A percentile compares a stretch with the other conserved stretches of the same genome.
Conservation (phyloP, 2,329 filamentous ascomycete genomes). For the Alternaria sp. region DNA sequence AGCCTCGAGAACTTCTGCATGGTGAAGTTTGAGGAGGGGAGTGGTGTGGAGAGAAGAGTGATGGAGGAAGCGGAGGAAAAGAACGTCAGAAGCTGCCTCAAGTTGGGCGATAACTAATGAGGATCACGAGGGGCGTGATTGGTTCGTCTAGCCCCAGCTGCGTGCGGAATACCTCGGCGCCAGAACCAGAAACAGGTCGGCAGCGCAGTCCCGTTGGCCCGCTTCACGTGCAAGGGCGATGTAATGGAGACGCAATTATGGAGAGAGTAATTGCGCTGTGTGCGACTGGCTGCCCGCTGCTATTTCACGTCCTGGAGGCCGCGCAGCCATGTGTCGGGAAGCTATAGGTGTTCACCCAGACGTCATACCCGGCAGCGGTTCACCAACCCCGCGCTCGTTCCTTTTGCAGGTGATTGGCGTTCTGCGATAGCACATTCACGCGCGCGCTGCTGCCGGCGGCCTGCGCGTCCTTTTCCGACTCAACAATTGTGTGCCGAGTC, state of each 20-base stretch:
- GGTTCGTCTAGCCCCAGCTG: conserved; percentile 33
- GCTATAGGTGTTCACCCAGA: conserved; percentile 5
- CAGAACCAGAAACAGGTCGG: conserved; percentile 27
- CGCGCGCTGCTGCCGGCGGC: not conserved
- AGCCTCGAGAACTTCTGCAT: conserved; percentile 77
- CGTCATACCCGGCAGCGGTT: conserved; percentile 12
- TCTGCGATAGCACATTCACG: not conserved
- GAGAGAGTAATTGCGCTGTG: not conserved
- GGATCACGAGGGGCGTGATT: conserved; percentile 39
- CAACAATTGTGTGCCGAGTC: conserved; percentile 18
- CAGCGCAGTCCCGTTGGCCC: conserved; percentile 40
- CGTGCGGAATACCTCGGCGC: conserved; percentile 38
- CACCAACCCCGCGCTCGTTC: conserved; percentile 10
- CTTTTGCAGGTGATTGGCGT: conserved; percentile 8
- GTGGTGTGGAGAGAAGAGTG: conserved; percentile 46
- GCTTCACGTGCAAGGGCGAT: conserved; percentile 36
- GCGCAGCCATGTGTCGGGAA: not conserved
- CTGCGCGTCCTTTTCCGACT: conserved; percentile 10
- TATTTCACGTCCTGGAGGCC: not conserved
- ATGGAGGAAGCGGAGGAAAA: conserved; percentile 43
- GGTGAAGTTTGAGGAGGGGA: conserved; percentile 47
- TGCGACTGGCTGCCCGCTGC: not conserved
- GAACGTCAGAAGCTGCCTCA: conserved; percentile 45
- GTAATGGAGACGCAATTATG: conserved; percentile 20
- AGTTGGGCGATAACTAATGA: conserved; percentile 45